A percentile compares a stretch with the other conserved stretches of the same genome.
Conservation (phyloP, 768 basidiomycete genomes). For the Kwoniella pini region DNA sequence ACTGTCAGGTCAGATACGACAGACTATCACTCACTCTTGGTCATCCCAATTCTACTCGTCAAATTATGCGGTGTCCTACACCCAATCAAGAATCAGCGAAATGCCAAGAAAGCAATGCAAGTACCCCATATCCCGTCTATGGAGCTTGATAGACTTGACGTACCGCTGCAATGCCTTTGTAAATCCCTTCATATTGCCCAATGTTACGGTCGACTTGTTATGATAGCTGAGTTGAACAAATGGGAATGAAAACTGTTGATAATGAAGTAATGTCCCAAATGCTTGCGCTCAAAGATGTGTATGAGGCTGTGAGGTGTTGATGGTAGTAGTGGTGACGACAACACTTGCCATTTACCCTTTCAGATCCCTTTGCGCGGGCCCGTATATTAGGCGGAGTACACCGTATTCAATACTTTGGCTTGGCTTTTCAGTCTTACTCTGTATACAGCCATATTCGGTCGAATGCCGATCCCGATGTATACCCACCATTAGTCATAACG, state of each 20-base stretch:
- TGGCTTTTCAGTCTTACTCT: too few relatives aligned
- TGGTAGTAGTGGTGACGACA: neutral
- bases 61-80: conserved; percentile 85
- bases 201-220: neutral
- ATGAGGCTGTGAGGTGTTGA: neutral
- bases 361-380: too few relatives aligned
- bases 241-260: neutral
- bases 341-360: neutral
- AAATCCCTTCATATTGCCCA: conserved; percentile 72
- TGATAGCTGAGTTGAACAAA: neutral
- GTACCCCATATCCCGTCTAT: neutral
- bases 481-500: too few relatives aligned
- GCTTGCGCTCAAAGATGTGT: too few relatives aligned
- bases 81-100: neutral
- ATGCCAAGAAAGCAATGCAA: conserved; percentile 7
- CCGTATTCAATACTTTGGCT: too few relatives aligned
- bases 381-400: too few relatives aligned
- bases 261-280: neutral
- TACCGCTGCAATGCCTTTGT: conserved; percentile 76
- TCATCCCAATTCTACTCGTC: conserved; percentile 81
- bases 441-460: too few relatives aligned
- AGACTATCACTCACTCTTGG: conserved; percentile 91
- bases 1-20: too few relatives aligned
- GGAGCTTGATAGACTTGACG: conserved; percentile 21
- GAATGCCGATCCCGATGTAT: too few relatives aligned